Evolutionary conservation across 768 basidiomycete genomes (phyloP), one percentile per base, ranked within the genome.

Genomic region (Lentinula sp.): DNA sequence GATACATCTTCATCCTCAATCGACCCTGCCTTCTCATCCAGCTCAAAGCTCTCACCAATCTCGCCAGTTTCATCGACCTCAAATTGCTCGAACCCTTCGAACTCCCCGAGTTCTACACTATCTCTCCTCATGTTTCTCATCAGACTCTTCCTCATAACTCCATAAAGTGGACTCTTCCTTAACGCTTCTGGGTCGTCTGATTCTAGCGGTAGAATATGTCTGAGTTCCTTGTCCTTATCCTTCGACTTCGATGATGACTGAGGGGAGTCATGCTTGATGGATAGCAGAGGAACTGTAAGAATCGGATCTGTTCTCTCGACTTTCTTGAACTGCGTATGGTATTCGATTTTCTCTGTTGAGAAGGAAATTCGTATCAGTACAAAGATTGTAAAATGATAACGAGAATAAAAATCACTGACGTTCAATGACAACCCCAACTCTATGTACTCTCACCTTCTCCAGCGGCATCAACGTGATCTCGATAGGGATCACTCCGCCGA

Each of bases 401-500:
- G 18, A 42, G 46, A 15, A 31, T 49, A 39, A 37, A 55, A 53
- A 18, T 48, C 23, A 45, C 35, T 49, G 63, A 92, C 95, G 94
- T 78, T 98, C 95, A 35, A 99, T 77, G 13, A 80, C 76, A 3
- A 90, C 84, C 0, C 82, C 78, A 18, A 98, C 66, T 23, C 87
- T 79, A 70, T 92, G 85, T 10, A 98, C 77, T 70, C 88, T 91
- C 70, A 93, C 78, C 70, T 96, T 96, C 32, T 84, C 77, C 60
- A 96, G 70, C 1, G 96, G 95, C 80, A 90, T 84, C 59, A 98
- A 75, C 1, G 90, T 87, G 32, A 99, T 78, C 31, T 83, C 83
- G 28, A 98, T 74, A 0, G 94, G 92, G 56, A 98, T 79, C 5
- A 79, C 79, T 42, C 93, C 90, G 35, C 94, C 95, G 31, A 98